Percentiles rank a stretch among this genome's conserved stretches.
Evolutionary conservation across 2,329 filamentous ascomycete genomes (phyloP).

Genomic region (Claviceps paspali): DNA sequence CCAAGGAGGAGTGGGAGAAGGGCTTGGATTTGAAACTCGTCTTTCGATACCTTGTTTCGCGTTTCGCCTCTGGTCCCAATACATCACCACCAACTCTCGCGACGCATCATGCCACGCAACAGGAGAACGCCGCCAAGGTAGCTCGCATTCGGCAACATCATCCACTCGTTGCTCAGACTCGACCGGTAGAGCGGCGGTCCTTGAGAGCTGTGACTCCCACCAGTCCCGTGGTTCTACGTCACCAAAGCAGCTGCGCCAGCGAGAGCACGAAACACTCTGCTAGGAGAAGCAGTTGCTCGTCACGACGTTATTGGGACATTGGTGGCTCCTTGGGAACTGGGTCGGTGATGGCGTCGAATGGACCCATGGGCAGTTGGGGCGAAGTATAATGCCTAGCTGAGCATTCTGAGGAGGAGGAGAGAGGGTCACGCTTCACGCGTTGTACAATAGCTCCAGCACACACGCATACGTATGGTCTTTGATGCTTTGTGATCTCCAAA

Average conservation of each 20-base stretch:
- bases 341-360: conserved; percentile 50
- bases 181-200: conserved; percentile 36
- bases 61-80: conserved; percentile 44
- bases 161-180: conserved; percentile 54
- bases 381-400: conserved; percentile 39
- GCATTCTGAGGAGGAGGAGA: background rate
- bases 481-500: too few relatives aligned
- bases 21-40: conserved; percentile 84
- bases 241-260: conserved; percentile 62
- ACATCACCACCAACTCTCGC: conserved; percentile 27
- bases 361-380: conserved; percentile 63
- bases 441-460: background rate
- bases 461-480: background rate
- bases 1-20: conserved; percentile 81
- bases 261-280: conserved; percentile 69
- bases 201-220: conserved; percentile 39
- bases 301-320: conserved; percentile 84
- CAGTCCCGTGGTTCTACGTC: conserved; percentile 31
- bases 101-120: conserved; percentile 32
- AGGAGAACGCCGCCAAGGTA: conserved; percentile 59
- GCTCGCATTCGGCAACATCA: conserved; percentile 81
- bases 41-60: conserved; percentile 69
- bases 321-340: conserved; percentile 67
- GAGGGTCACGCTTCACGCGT: background rate
- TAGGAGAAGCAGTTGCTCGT: conserved; percentile 52